A percentile compares a stretch with the other conserved stretches of the same genome.
phyloP scores from a whole-genome alignment of 257 asterid species.

The Voacanga thouarsii region DNA sequence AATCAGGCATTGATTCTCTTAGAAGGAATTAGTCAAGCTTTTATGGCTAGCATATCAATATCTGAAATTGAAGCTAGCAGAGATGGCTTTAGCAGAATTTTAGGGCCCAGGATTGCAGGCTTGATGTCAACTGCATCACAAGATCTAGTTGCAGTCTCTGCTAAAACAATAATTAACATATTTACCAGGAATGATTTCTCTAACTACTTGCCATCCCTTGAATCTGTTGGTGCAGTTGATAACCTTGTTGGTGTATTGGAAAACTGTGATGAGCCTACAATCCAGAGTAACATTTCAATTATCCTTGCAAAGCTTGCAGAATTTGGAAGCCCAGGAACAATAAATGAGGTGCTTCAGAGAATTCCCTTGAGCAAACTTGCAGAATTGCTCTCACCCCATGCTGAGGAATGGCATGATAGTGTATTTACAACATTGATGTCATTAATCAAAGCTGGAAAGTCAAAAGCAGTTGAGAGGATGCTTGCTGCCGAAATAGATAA shows the following conservation, averaged over 20 bases:
- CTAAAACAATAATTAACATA: constrained; percentile 25
- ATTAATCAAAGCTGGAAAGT: constrained; percentile 29
- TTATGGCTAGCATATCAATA: constrained; percentile 21
- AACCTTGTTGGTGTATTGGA: constrained; percentile 23
- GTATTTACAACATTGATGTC: constrained; percentile 29
- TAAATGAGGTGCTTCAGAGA: constrained; percentile 21
- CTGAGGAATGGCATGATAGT: constrained; percentile 35
- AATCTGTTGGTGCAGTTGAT: constrained; percentile 25
- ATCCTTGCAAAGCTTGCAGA: constrained; percentile 34
- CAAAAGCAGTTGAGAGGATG: constrained; percentile 35
- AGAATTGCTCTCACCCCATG: constrained; percentile 24
- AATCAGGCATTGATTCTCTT: constrained; percentile 22
- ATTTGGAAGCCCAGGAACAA: constrained; percentile 25
- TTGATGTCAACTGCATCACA: constrained; percentile 21
- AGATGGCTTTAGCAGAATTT: constrained; percentile 21
- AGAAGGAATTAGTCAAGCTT: constrained; percentile 27
- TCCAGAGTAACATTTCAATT: constrained; percentile 23
- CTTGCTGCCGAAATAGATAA: constrained; percentile 24
- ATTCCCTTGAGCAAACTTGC: constrained; percentile 27
- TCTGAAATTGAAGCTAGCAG: constrained; percentile 30
- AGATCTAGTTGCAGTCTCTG: constrained; percentile 23
- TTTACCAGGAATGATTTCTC: constrained; percentile 25
- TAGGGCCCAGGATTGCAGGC: constrained; percentile 29
- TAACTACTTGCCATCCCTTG: constrained; percentile 26
- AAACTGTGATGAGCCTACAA: constrained; percentile 25